Conservation (phyloP, 1,284 basidiomycete species). For the Trichosporon sp. region DNA sequence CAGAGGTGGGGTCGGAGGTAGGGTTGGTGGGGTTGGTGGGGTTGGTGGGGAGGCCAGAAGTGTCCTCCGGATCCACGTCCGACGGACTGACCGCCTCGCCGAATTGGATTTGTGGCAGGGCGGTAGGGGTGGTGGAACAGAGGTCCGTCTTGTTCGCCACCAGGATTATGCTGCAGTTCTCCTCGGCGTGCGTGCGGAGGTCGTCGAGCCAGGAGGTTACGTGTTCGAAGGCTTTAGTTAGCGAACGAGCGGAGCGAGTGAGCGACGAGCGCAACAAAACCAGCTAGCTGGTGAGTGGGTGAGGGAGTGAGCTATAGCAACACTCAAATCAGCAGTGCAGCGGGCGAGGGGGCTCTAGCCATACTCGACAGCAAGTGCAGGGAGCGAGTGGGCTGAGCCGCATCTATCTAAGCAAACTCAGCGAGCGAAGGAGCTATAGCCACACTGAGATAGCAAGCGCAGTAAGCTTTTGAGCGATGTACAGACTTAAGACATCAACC, state of each 20-base stretch:
- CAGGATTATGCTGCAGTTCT: slow-evolving; percentile 43
- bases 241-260: background rate
- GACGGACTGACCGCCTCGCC: slow-evolving; percentile 24
- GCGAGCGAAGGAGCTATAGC: too few relatives aligned
- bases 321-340: too few relatives aligned
- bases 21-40: background rate
- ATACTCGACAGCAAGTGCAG: too few relatives aligned
- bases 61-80: background rate
- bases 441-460: too few relatives aligned
- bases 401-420: too few relatives aligned
- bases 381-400: too few relatives aligned
- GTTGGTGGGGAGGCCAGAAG: background rate
- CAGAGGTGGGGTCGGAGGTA: background rate
- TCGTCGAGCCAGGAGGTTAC: slow-evolving; percentile 42
- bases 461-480: too few relatives aligned
- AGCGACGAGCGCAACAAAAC: background rate
- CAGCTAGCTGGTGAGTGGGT: too few relatives aligned
- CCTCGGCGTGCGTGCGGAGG: slow-evolving; percentile 39
- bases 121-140: slow-evolving; percentile 26
- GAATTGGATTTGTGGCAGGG: slow-evolving; percentile 27
- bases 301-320: too few relatives aligned
- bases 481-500: too few relatives aligned
- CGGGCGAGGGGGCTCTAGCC: too few relatives aligned
- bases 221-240: slow-evolving; percentile 39
- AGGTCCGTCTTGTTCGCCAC: slow-evolving; percentile 46